Base-by-base conservation (phyloP, 2,329 filamentous ascomycete genomes). In the Xylariaceae sp. region DNA sequence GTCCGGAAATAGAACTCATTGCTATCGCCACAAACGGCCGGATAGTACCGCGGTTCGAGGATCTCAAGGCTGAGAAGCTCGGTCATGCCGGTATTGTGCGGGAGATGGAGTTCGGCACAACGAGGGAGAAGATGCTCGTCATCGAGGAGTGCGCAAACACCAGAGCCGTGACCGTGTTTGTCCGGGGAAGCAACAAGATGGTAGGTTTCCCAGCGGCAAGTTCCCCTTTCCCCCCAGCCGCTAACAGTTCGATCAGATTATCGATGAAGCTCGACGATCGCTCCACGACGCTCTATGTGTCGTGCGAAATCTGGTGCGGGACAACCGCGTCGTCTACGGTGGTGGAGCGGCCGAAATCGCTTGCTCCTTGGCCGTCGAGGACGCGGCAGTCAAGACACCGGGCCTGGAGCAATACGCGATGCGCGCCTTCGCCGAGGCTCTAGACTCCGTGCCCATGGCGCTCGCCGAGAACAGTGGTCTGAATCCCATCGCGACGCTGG, bases 71-170 rank as follows among this genome's bases (percentile, higher is more conserved):
- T 5, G 90, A 92, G 72, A 99, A 99, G 82, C 86, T 99, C 44
- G 95, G 95, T 61, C 88, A 79, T 20, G 95, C 95, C 20, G 95
- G 95, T 57, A 77, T 96, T 46, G 95, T 99, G 56, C 85, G 92
- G 63, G 93, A 99, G 77, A 92, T 99, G 89, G 89, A 86, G 23
- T 99, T 99, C 70, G 95, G 95, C 68, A 99, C 95, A 1, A 99
- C 95, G 43, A 86, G 95, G 71, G 95, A 99, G 78, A 98, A 99
- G 86, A 99, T 99, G 95, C 82, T 99, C 67, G 91, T 99, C 54
- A 99, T 99, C 68, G 96, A 99, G 79, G 95, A 99, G 78, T 99
- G 95, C 73, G 95, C 96, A 70, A 99, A 99, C 80, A 96, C 91
- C 56, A 84, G 95, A 69, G 95, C 95, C 44, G 96, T 99, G 58